Conservation (phyloP, 139 green algal species). For the Zygnema cylindricum region DNA sequence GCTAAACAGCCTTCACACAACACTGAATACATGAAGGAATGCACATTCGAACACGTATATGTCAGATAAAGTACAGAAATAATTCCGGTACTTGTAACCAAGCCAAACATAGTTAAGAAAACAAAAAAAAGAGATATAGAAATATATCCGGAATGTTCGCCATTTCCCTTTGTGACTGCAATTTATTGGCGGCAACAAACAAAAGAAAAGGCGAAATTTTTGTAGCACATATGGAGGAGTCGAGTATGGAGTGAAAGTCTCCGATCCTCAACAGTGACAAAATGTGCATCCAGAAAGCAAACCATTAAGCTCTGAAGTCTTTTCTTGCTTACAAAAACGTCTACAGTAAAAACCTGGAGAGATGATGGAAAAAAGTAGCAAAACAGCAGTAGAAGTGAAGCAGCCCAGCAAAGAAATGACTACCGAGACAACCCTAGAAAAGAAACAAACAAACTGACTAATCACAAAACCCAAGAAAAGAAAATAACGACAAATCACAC, state of each 20-base stretch:
- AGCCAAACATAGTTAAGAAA: neutral
- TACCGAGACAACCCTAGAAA: neutral
- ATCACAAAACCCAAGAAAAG: neutral
- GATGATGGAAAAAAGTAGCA: neutral
- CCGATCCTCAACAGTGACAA: constrained; percentile 24
- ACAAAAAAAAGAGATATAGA: neutral
- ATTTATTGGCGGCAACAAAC: neutral
- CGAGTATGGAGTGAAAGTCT: neutral
- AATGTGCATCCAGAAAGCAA: neutral
- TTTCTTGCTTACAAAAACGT: neutral
- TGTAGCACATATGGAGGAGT: constrained; percentile 29
- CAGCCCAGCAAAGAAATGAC: neutral
- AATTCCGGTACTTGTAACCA: neutral
- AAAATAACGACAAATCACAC: neutral
- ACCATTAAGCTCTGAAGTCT: neutral
- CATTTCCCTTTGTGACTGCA: neutral
- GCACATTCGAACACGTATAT: neutral
- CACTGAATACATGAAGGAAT: neutral
- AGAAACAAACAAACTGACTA: neutral
- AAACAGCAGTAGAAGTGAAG: neutral
- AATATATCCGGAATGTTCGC: neutral
- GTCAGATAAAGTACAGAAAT: neutral
- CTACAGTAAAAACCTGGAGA: neutral
- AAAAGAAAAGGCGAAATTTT: neutral
- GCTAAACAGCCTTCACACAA: neutral